Base-by-base conservation (phyloP, 192 early-diverging fungal genomes). In the Rhizophagus sp. region DNA sequence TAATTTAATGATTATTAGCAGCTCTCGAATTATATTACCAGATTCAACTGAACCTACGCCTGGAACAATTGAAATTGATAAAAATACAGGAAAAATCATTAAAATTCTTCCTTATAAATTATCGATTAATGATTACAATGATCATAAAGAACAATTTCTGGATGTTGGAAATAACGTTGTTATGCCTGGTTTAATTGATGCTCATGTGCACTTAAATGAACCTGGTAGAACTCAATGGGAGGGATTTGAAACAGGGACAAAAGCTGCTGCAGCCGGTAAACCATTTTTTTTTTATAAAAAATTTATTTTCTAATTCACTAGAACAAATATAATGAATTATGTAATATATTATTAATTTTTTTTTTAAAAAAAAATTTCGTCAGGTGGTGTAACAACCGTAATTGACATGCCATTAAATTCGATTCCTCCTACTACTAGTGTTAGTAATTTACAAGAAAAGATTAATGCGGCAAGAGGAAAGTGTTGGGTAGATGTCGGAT, bases 381-480 rank as follows among this genome's bases (percentile, higher is more conserved):
- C 34, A 87, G 86, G 94, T 68, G 94, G 94, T 79, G 90, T 92
- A 36, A 95, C 93, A 0, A 94, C 94, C 1, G 88, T 95, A 34
- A 88, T 95, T 44, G 94, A 95, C 76, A 95, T 95, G 94, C 94
- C 94, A 24, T 88, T 95, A 78, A 95, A 95, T 88, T 92, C 92
- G 69, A 95, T 95, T 77, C 94, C 94, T n/a, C 92, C 93, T 62
- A 95, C 94, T 27, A 93, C 93, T 62, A 94, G 91, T 2, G 90
- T 90, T 22, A 87, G 83, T 27, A 91, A 93, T 64, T 89, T 93
- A 65, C 44, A 89, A 34, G 79, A 85, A 57, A 95, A 95, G 84
- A 85, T 90, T 62, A 82, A 85, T 50, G 92, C 92, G 73, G 92
- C 93, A 50, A 75, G 82, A 27, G 90, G 91, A 22, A 90, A 91